Conservation (phyloP, 208 protist genomes). For the Leishmania martiniquensis region DNA sequence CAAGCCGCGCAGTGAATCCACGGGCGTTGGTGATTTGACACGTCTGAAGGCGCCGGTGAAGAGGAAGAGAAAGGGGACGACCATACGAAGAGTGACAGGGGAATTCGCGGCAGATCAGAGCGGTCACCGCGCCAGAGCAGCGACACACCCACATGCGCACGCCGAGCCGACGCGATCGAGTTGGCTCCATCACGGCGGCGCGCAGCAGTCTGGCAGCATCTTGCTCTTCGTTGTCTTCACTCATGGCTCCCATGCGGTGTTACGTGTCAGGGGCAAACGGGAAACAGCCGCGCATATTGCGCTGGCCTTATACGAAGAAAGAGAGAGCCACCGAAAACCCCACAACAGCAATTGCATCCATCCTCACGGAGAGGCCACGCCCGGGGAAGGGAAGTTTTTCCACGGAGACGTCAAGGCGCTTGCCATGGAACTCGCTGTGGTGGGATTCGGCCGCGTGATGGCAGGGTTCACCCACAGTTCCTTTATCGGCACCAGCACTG, state of each 20-base stretch:
- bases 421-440: slow-evolving; percentile 43
- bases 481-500: slow-evolving; percentile 44
- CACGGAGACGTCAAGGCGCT: slow-evolving; percentile 52
- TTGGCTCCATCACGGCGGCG: too few relatives aligned
- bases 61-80: not conserved
- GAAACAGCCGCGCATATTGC: not conserved
- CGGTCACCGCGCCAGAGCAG: not conserved
- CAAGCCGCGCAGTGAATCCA: too few relatives aligned
- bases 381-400: slow-evolving; percentile 27
- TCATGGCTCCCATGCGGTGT: not conserved
- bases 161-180: not conserved
- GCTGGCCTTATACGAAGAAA: not conserved
- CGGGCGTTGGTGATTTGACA: too few relatives aligned
- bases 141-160: not conserved
- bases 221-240: not conserved
- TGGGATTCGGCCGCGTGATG: slow-evolving; percentile 51
- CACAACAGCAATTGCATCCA: not conserved
- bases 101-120: not conserved
- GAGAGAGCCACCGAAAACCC: not conserved
- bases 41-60: not conserved
- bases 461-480: slow-evolving; percentile 59
- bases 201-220: too few relatives aligned
- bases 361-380: not conserved
- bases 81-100: not conserved
- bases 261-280: not conserved